Conservation (phyloP, 1,284 basidiomycete species). For the Cutaneotrichosporon mucoides region DNA sequence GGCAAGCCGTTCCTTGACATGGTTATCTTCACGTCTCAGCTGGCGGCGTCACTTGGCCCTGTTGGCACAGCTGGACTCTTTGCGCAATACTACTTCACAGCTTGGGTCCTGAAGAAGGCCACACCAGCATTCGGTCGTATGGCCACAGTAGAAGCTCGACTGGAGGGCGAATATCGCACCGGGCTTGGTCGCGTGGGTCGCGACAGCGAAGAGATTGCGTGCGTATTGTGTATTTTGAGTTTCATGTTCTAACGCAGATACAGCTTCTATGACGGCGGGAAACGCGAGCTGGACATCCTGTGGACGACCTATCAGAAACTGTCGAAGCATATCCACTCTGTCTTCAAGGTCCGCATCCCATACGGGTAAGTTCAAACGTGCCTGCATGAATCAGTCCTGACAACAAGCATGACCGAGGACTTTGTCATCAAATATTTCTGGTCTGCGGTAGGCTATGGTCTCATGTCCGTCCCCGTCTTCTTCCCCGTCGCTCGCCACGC, state of each 20-base stretch:
- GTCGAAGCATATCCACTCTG: constrained; percentile 83
- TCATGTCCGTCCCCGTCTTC: constrained; percentile 83
- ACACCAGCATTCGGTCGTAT: constrained; percentile 93
- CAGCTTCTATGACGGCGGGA: constrained; percentile 89
- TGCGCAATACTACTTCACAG: constrained; percentile 80
- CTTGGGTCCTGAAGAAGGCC: constrained; percentile 72
- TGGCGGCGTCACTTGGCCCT: constrained; percentile 77
- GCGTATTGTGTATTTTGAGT: constrained; percentile 39
- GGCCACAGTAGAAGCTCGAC: constrained; percentile 78
- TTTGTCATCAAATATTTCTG: constrained; percentile 92
- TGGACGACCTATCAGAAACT: constrained; percentile 72
- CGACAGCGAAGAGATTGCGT: constrained; percentile 92
- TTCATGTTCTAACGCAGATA: neutral
- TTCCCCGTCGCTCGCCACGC: constrained; percentile 48
- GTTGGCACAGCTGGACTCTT: constrained; percentile 70
- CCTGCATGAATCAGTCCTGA: constrained; percentile 47
- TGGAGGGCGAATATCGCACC: constrained; percentile 81
- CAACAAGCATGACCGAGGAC: constrained; percentile 79
- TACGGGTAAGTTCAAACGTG: constrained; percentile 24
- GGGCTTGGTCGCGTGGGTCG: constrained; percentile 83
- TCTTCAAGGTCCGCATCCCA: constrained; percentile 57
- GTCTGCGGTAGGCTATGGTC: constrained; percentile 81
- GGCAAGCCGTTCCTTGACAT: constrained; percentile 90
- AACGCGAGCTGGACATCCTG: constrained; percentile 77
- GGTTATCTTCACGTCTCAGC: constrained; percentile 87